Evolutionary conservation across 371 early-diverging fungal species (phyloP), one percentile per base, ranked within the genome.

Genomic region (Agmasoma carcini): DNA sequence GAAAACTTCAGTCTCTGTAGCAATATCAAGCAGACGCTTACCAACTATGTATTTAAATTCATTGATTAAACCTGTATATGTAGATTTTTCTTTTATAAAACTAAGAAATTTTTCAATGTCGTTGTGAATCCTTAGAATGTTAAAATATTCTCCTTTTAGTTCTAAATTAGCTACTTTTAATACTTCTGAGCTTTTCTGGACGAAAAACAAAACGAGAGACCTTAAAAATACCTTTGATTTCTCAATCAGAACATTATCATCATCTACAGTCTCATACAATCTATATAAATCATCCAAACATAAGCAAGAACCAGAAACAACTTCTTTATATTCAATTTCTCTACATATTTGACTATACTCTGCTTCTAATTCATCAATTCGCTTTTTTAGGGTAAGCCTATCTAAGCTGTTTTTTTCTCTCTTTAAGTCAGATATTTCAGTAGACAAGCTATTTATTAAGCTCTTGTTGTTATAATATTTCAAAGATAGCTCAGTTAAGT

Each of bases 381-480:
- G 9, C 11, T 7, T 12, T 30, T 5, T 50, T 4, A 31, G 5
- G 11, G 5, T 2, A 20, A n/a, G 17, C 4, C 29, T 5, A 23
- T 50, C 22, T 3, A 50, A 5, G 5, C 25, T 5, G 5, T 5
- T 6, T 36, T n/a, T 3, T 6, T 31, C 31, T 22, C 19, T 11
- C 37, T 37, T 50, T 6, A 50, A 9, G 11, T 14, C 20, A 2
- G 29, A 30, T 11, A 50, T 50, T 50, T 50, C 51, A n/a, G n/a
- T 14, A n/a, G 12, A 5, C 9, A 50, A 23, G 14, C n/a, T 17
- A 11, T n/a, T 12, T 7, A 50, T 11, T 25, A 33, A 30, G 11
- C 19, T 50, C 20, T 50, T 50, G 5, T 7, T 2, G 11, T 50
- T 36, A 3, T 30, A 15, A 19, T 50, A 50, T 12, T 15, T 25